Evolutionary conservation across 805 yeast species (phyloP).

Genomic region (Candida ponderosae): DNA sequence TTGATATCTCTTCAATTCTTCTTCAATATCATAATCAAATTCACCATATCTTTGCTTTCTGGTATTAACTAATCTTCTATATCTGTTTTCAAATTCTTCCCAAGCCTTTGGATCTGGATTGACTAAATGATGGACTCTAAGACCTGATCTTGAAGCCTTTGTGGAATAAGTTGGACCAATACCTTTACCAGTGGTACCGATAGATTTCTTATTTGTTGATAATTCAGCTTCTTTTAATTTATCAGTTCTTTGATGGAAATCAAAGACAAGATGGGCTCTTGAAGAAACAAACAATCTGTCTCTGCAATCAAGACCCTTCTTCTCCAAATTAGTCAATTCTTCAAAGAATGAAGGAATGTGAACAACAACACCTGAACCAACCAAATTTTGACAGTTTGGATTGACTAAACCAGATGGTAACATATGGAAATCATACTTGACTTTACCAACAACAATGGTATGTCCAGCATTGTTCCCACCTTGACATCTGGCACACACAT

Average conservation of each 20-base stretch:
- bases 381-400: conserved; percentile 79
- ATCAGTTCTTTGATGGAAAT: conserved; percentile 96
- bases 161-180: conserved; percentile 98
- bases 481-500: conserved; percentile 95
- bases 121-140: conserved; percentile 93
- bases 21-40: conserved; percentile 79
- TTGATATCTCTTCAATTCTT: conserved; percentile 72
- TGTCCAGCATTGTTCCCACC: conserved; percentile 99
- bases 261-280: conserved; percentile 94
- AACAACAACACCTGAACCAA: conserved; percentile 95
- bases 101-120: conserved; percentile 86
- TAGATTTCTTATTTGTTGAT: conserved; percentile 58
- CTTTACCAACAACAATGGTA: conserved; percentile 85
- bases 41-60: conserved; percentile 90
- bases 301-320: conserved; percentile 58
- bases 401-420: conserved; percentile 97
- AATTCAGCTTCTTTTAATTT: conserved; percentile 91
- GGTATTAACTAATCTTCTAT: conserved; percentile 68
- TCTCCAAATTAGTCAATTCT: conserved; percentile 75
- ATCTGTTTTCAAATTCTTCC: conserved; percentile 79
- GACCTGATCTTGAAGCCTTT: conserved; percentile 93
- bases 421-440: conserved; percentile 97
- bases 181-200: conserved; percentile 98
- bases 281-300: conserved; percentile 82
- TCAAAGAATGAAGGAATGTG: conserved; percentile 90